Evolutionary conservation across 441 rosid species (phyloP), one percentile per base, ranked within the genome.

Genomic region (Jatropha multifida): DNA sequence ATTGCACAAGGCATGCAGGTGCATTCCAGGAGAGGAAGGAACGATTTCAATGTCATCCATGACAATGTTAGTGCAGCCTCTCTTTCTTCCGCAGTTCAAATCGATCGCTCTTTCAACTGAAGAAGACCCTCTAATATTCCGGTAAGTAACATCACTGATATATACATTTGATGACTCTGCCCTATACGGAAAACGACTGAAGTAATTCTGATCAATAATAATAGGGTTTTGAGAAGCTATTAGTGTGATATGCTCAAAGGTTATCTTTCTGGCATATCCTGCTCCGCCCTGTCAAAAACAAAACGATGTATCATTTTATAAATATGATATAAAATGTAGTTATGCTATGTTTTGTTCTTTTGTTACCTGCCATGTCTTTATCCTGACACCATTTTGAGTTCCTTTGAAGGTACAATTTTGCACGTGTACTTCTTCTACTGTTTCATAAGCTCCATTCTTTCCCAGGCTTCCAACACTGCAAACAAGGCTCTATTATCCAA

Each of bases 331-430:
- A 23, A 23, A 23, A 23, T 23, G 23, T 23, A 23, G 23, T 23
- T 23, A 23, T 23, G 23, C 23, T 32, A 5, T 32, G 0, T 1
- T 1, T 40, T 23, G 4, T 46, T 27, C 8, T 1, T 10, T 23
- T 26, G 17, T 12, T 23, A 83, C 86, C 75, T 80, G 72, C 79
- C 84, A 78, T 38, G 83, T 83, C 68, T 83, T 83, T 75, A 83
- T 81, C 76, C 83, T 65, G 14, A 80, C 86, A 66, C 83, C 83
- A 56, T 83, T 83, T 10, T 26, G 32, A 51, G 77, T 70, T 62
- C 67, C 65, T 0, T 2, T n/a, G 46, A 85, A 81, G 7, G 64
- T 63, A 27, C 81, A 76, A 10, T 73, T 17, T 23, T 63, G 11
- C 37, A 81, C 82, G 41, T 52, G 56, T 7, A 83, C 78, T 4